phyloP scores from a whole-genome alignment of 257 asterid genomes.

The Lavandula angustifolia region DNA sequence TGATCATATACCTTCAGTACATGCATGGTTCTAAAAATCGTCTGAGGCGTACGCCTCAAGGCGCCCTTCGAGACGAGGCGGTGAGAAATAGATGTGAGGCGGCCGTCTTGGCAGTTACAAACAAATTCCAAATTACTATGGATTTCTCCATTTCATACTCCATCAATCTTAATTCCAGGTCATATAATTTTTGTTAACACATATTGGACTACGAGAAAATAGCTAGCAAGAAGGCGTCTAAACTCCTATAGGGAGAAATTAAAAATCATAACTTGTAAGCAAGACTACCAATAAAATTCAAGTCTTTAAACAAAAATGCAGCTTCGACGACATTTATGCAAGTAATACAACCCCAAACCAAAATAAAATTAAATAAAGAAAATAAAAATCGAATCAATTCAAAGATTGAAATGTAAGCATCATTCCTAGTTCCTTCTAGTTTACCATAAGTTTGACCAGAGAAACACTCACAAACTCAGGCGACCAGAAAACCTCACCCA shows the following conservation, averaged over 20 bases:
- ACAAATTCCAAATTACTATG: background rate
- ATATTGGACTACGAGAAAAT: background rate
- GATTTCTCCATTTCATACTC: conserved; percentile 10
- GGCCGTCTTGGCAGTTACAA: background rate
- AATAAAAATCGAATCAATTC: background rate
- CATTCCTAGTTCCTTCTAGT: background rate
- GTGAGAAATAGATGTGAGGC: too few relatives aligned
- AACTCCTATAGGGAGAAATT: background rate
- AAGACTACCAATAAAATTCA: background rate
- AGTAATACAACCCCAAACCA: background rate
- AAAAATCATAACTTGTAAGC: background rate
- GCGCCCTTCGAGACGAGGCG: too few relatives aligned
- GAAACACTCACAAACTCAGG: conserved; percentile 9
- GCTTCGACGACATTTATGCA: conserved; percentile 18
- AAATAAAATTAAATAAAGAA: conserved; percentile 5
- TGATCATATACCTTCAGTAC: conserved; percentile 1
- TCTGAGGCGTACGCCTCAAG: too few relatives aligned
- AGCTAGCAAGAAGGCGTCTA: background rate
- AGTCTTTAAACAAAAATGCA: conserved; percentile 17
- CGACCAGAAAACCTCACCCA: conserved; percentile 10
- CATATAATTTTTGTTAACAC: conserved; percentile 1
- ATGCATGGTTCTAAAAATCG: too few relatives aligned
- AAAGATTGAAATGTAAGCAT: background rate
- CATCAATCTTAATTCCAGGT: conserved; percentile 2
- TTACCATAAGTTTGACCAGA: conserved; percentile 3